phyloP scores from a whole-genome alignment of 345 rosid genomes.

The Theobroma cacao region DNA sequence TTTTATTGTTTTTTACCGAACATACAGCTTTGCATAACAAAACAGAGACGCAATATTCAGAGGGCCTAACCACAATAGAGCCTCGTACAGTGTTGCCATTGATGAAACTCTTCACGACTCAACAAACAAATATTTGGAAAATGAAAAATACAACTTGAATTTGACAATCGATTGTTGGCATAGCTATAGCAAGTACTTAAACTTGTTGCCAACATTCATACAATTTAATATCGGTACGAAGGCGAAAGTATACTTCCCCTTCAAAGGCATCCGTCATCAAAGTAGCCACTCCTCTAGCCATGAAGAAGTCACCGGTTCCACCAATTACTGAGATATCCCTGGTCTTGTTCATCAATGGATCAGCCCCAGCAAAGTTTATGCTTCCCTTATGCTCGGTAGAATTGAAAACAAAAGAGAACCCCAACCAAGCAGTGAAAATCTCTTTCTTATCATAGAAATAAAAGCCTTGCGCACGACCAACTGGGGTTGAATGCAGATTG shows the following conservation, averaged over 20 bases:
- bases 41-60: too few species aligned
- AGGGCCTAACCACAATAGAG: too few species aligned
- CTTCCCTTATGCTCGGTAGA: slow-evolving; percentile 59
- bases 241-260: slow-evolving; percentile 65
- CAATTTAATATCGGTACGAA: slow-evolving; percentile 28
- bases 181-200: not conserved
- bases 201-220: slow-evolving; percentile 40
- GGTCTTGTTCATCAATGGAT: slow-evolving; percentile 59
- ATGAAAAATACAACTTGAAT: too few species aligned
- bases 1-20: too few species aligned
- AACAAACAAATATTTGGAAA: too few species aligned
- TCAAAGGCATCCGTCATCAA: slow-evolving; percentile 59
- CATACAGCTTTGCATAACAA: too few species aligned
- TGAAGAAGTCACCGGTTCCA: slow-evolving; percentile 88
- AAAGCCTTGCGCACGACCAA: slow-evolving; percentile 63
- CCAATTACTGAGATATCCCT: slow-evolving; percentile 77
- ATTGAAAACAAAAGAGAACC: slow-evolving; percentile 64
- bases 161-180: too few species aligned
- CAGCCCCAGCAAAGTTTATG: slow-evolving; percentile 62
- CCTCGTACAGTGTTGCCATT: too few species aligned
- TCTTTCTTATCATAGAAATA: slow-evolving; percentile 58
- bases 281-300: slow-evolving; percentile 73
- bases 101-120: too few species aligned
- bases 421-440: slow-evolving; percentile 49
- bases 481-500: slow-evolving; percentile 39